Conservation (phyloP, 345 rosid genomes). For the Murraya koenigii region DNA sequence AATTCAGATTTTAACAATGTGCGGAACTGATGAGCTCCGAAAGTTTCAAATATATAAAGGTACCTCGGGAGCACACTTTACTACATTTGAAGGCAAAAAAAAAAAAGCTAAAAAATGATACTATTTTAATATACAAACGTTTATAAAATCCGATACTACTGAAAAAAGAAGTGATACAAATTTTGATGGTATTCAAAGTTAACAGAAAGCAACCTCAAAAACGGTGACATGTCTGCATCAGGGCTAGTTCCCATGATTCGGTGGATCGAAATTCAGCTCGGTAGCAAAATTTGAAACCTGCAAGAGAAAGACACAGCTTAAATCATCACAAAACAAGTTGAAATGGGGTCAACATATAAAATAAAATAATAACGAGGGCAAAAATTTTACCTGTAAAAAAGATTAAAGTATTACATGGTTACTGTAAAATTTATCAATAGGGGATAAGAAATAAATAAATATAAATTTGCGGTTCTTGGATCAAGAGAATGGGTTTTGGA, state of each 20-base stretch:
- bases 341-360: neutral
- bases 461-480: neutral
- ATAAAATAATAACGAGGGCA: neutral
- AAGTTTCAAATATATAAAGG: neutral
- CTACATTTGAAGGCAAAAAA: neutral
- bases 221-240: slow-evolving; percentile 25
- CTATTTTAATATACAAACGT: neutral
- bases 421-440: neutral
- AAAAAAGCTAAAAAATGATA: neutral
- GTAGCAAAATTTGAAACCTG: neutral
- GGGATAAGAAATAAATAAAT: neutral
- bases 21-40: neutral
- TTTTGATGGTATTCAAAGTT: neutral
- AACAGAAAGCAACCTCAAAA: slow-evolving; percentile 29
- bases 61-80: neutral
- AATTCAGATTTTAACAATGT: neutral
- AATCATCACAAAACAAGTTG: neutral
- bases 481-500: neutral
- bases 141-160: neutral
- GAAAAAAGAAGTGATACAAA: neutral
- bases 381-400: neutral
- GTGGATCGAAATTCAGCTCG: slow-evolving; percentile 2
- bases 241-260: slow-evolving; percentile 33
- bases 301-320: neutral
- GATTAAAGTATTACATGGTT: neutral